Base-by-base conservation (phyloP, 129 eudicot species). In the Arctium minus region DNA sequence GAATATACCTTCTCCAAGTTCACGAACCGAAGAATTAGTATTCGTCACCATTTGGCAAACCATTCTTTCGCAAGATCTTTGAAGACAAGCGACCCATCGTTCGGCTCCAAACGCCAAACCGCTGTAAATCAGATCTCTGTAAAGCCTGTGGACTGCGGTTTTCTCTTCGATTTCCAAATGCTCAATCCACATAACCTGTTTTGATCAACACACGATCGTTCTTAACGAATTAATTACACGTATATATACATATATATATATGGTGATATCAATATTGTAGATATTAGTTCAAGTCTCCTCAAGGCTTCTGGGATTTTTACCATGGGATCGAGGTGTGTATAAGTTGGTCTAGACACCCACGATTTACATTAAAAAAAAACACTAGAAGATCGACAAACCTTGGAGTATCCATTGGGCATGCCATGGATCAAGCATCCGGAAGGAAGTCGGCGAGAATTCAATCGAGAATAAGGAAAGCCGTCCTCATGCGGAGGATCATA, bases 401-500 rank as follows among this genome's bases (percentile, higher is more conserved):
- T 88, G 4, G 90, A 84, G 83, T 79, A 74, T 29, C 90, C 91
- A 44, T 88, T 82, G 29, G 88, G 87, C 88, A 88, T 39, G 31
- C 85, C 88, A 84, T 82, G 87, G 18, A 90, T 90, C 70, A 90
- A 79, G 80, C 94, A 90, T 18, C 94, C 94, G 60, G 94, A 90
- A 67, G 94, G 94, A 15, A 82, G 79, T 30, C 87, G 83, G 4
- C 74, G 82, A 69, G 76, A 81, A 77, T 33, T 80, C 42, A 86
- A 73, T 9, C 62, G 81, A 65, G 89, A 60, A 79, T 22, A 18
- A 12, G 80, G 27, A 9, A 73, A 72, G 8, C 42, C 71, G 42
- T 70, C 44, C 8, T 86, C 86, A 17, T 70, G 74, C 0, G 79
- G 84, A 64, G 50, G 56, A 37, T 88, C 89, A 71, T 74, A 90